phyloP scores from a whole-genome alignment of 202 grass and related monocot genomes.

The Elaeis oleifera region DNA sequence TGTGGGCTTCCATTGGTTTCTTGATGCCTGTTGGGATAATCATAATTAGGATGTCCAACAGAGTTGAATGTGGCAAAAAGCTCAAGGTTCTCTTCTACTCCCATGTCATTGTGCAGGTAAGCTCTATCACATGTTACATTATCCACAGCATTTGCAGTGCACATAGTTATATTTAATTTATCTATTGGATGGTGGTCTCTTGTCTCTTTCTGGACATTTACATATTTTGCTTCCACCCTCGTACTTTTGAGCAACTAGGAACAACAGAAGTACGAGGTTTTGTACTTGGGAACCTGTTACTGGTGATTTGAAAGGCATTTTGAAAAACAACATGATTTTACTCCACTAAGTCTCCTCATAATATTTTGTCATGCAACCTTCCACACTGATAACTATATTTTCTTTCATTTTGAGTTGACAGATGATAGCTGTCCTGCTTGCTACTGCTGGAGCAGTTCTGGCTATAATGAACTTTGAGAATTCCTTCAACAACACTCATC shows the following conservation, averaged over 20 bases:
- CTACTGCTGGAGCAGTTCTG: constrained; percentile 67
- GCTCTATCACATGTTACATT: not conserved
- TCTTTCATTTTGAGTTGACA: constrained; percentile 14
- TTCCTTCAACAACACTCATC: constrained; percentile 91
- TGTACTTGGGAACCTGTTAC: too few relatives aligned
- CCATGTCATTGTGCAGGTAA: constrained; percentile 67
- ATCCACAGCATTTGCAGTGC: not conserved
- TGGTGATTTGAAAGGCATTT: too few relatives aligned
- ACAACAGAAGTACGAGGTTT: too few relatives aligned
- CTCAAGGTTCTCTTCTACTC: constrained; percentile 68
- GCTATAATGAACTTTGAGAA: constrained; percentile 84
- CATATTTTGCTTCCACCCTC: too few relatives aligned
- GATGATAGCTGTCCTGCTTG: constrained; percentile 54
- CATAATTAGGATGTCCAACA: constrained; percentile 57
- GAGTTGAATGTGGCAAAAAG: constrained; percentile 26
- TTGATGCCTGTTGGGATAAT: constrained; percentile 80
- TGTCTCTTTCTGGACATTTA: too few relatives aligned
- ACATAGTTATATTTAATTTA: too few relatives aligned
- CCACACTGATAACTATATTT: too few relatives aligned
- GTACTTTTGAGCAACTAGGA: too few relatives aligned
- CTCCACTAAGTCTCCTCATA: too few relatives aligned
- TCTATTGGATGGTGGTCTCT: too few relatives aligned
- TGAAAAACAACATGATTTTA: too few relatives aligned
- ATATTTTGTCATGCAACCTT: too few relatives aligned
- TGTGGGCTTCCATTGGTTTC: constrained; percentile 79